phyloP scores from a whole-genome alignment of 345 rosid species.

The Acer yangbiense region DNA sequence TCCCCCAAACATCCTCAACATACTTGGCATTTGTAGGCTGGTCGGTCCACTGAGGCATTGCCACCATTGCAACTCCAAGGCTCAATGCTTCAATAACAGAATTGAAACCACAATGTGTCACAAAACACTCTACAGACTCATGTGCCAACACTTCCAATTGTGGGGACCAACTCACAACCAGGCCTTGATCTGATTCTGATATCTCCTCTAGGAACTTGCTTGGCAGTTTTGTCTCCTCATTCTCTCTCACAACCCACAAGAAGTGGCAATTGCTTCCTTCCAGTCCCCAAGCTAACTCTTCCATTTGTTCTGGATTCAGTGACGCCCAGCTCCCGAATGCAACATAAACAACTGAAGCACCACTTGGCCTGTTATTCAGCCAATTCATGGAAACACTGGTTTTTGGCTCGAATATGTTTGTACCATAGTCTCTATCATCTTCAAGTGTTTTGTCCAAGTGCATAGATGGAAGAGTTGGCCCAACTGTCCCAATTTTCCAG shows the following conservation, averaged over 20 bases:
- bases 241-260: conserved; percentile 40
- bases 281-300: conserved; percentile 27
- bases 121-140: conserved; percentile 38
- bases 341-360: conserved; percentile 32
- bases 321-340: conserved; percentile 39
- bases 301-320: conserved; percentile 25
- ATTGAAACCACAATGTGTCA: conserved; percentile 53
- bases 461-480: conserved; percentile 29
- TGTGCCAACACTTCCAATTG: conserved; percentile 38
- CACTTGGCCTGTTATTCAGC: conserved; percentile 24
- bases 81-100: conserved; percentile 45
- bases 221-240: conserved; percentile 34
- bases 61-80: conserved; percentile 49
- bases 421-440: conserved; percentile 17
- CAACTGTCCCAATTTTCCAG: conserved; percentile 23
- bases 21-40: conserved; percentile 44
- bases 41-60: conserved; percentile 50
- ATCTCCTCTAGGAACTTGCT: conserved; percentile 15
- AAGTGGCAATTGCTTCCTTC: conserved; percentile 19
- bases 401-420: conserved; percentile 19
- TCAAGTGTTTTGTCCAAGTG: conserved; percentile 24
- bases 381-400: conserved; percentile 21
- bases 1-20: conserved; percentile 44
- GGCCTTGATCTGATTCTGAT: conserved; percentile 5
- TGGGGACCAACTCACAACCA: conserved; percentile 42